phyloP scores from a whole-genome alignment of 306 rosid genomes.

The Prunus dulcis region DNA sequence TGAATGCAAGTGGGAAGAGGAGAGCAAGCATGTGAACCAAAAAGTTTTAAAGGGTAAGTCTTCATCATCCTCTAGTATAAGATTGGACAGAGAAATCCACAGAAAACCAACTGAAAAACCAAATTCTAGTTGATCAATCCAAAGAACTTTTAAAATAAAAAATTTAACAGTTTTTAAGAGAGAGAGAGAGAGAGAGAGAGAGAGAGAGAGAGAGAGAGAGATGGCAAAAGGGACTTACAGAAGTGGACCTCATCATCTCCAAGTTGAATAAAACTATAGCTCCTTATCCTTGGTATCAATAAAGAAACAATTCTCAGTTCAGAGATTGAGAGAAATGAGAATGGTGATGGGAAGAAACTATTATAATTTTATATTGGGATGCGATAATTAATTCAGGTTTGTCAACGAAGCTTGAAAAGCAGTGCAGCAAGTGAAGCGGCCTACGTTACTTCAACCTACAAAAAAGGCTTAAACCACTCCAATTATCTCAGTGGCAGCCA shows the following conservation, averaged over 20 bases:
- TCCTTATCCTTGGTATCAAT: constrained; percentile 1
- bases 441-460: constrained; percentile 1
- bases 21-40: too few species aligned
- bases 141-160: not conserved
- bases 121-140: not conserved
- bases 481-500: not conserved
- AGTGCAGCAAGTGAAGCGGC: constrained; percentile 7
- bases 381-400: not conserved
- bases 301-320: not conserved
- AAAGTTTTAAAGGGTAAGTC: not conserved
- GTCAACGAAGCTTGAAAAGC: constrained; percentile 1
- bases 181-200: not conserved
- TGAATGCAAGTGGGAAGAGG: not conserved
- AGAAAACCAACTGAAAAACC: not conserved
- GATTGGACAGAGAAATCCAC: not conserved
- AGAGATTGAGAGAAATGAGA: not conserved
- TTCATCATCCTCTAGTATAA: not conserved
- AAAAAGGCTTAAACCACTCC: constrained; percentile 8
- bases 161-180: too few species aligned
- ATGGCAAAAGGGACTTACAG: constrained; percentile 17
- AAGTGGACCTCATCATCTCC: not conserved
- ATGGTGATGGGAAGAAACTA: not conserved
- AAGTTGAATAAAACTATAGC: not conserved
- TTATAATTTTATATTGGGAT: not conserved
- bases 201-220: not conserved